phyloP scores from a whole-genome alignment of 176 grass and related monocot genomes.

The Aegilops umbellulata region DNA sequence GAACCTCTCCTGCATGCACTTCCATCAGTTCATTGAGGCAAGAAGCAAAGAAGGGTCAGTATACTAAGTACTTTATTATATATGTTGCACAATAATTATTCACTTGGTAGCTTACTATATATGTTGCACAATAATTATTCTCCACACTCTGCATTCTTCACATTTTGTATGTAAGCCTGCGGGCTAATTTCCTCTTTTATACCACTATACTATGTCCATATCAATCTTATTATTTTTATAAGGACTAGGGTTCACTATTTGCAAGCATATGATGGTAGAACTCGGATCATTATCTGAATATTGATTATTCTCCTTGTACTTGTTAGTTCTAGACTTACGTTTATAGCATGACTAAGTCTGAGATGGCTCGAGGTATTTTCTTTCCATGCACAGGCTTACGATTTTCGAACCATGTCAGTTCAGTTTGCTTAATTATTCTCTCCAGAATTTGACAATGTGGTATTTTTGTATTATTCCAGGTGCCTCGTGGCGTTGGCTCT shows the following conservation, averaged over 20 bases:
- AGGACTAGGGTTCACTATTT: background rate
- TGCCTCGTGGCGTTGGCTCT: conserved; percentile 53
- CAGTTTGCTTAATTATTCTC: background rate
- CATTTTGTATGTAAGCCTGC: background rate
- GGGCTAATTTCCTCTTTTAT: background rate
- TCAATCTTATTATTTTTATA: background rate
- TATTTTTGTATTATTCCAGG: conserved; percentile 32
- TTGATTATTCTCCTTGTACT: conserved; percentile 9
- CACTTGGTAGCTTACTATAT: too few relatives aligned
- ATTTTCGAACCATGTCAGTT: background rate
- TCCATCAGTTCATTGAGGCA: conserved; percentile 49
- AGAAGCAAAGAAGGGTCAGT: conserved; percentile 65
- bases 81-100: background rate
- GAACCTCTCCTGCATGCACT: conserved; percentile 31
- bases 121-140: background rate
- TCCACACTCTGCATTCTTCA: background rate
- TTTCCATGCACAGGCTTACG: background rate
- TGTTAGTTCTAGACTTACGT: background rate
- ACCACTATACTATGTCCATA: background rate
- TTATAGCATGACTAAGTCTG: background rate
- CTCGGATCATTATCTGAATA: background rate
- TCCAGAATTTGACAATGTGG: background rate
- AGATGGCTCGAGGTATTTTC: background rate
- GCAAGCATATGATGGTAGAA: background rate
- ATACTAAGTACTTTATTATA: conserved; percentile 8